Conservation (phyloP, 163 green algal species). For the Chloromonas sp. region DNA sequence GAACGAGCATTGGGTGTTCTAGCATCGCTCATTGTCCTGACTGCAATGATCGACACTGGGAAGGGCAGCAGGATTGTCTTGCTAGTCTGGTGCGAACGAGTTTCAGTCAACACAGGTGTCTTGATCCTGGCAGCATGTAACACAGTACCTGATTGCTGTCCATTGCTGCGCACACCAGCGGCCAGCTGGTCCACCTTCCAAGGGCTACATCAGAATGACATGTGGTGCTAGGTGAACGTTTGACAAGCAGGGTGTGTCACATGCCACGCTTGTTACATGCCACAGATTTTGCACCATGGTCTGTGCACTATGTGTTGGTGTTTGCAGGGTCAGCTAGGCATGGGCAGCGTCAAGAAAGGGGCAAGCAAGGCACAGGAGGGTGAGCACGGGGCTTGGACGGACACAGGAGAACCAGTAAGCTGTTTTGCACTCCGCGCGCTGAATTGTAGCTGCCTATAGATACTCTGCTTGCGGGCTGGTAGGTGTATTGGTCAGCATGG, state of each 20-base stretch:
- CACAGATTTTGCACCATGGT: no score
- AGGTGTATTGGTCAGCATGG: neutral
- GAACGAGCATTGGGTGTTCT: neutral
- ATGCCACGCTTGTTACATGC: no score
- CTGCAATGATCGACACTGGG: neutral
- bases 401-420: no score
- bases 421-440: no score
- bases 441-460: no score
- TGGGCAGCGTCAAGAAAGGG: constrained; percentile 44
- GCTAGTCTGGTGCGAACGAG: neutral
- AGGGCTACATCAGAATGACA: neutral
- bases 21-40: neutral
- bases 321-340: constrained; percentile 55
- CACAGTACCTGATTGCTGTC: neutral
- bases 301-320: neutral
- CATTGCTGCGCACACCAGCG: no score
- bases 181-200: no score
- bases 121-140: neutral
- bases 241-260: neutral
- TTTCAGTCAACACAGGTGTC: neutral
- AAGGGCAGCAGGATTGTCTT: neutral
- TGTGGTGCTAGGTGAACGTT: neutral
- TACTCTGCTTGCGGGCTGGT: constrained; percentile 12
- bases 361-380: constrained; percentile 31
- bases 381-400: constrained; percentile 3